phyloP scores from a whole-genome alignment of 2,329 filamentous ascomycete genomes.

The Trichoderma atroviride region DNA sequence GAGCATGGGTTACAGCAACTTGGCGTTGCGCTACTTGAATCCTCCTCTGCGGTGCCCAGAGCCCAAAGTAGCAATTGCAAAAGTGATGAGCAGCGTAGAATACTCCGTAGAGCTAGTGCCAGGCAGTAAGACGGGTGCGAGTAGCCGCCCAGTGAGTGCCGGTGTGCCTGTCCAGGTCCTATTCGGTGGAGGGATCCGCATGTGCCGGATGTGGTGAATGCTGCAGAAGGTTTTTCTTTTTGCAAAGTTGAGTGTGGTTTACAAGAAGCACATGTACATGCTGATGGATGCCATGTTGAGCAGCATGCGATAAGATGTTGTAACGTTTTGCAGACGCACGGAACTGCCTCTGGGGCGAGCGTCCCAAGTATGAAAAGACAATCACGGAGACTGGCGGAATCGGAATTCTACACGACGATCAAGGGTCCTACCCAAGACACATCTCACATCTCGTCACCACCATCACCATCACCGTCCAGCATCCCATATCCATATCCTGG shows the following conservation, averaged over 20 bases:
- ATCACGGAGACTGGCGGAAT: not conserved
- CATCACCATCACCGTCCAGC: not conserved
- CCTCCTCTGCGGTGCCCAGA: not conserved
- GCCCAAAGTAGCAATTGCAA: not conserved
- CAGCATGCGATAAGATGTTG: not conserved
- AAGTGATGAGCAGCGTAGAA: slow-evolving; percentile 1
- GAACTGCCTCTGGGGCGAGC: not conserved
- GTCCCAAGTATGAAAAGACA: not conserved
- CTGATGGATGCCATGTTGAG: not conserved
- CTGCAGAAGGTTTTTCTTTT: not conserved
- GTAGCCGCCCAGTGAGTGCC: not conserved
- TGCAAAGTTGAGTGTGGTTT: not conserved
- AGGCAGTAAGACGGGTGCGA: not conserved
- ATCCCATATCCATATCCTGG: not conserved
- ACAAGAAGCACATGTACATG: not conserved
- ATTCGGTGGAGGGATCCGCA: not conserved
- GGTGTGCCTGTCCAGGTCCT: not conserved
- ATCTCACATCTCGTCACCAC: not conserved
- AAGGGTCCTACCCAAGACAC: not conserved
- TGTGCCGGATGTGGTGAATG: not conserved
- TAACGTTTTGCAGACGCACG: not conserved
- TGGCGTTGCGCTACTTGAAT: not conserved
- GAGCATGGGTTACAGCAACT: not conserved
- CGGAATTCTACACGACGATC: not conserved
- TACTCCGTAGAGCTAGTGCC: slow-evolving; percentile 2